phyloP scores from a whole-genome alignment of 139 green algal genomes.

The Chlamydomonas asymmetrica region DNA sequence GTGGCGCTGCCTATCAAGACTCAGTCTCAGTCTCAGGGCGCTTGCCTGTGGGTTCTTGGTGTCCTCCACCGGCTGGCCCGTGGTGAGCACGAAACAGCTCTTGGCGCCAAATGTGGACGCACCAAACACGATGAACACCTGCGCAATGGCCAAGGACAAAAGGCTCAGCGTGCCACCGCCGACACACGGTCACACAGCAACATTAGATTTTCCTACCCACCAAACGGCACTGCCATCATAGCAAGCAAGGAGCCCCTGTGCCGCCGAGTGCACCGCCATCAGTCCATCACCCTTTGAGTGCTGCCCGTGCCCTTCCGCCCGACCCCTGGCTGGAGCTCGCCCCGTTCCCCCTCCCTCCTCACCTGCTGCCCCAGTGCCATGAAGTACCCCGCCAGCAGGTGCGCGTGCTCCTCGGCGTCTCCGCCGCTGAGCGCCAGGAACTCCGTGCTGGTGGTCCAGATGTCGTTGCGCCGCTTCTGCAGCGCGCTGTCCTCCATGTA shows the following conservation, averaged over 20 bases:
- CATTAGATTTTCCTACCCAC: not conserved
- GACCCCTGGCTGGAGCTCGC: too few relatives aligned
- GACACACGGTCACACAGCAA: too few relatives aligned
- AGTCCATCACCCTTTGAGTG: too few relatives aligned
- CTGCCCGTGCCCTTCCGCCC: too few relatives aligned
- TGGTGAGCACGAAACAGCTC: slow-evolving; percentile 59
- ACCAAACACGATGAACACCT: slow-evolving; percentile 61
- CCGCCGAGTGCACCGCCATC: too few relatives aligned
- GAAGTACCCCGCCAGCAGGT: slow-evolving; percentile 64
- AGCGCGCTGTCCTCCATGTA: slow-evolving; percentile 49
- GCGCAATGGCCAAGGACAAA: too few relatives aligned
- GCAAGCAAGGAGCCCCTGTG: not conserved
- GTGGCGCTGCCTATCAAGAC: too few relatives aligned
- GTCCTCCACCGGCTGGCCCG: slow-evolving; percentile 17
- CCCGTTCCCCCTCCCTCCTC: not conserved
- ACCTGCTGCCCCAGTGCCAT: slow-evolving; percentile 56
- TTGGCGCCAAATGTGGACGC: slow-evolving; percentile 35
- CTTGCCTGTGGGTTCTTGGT: slow-evolving; percentile 1
- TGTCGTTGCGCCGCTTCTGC: slow-evolving; percentile 39
- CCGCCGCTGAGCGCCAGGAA: slow-evolving; percentile 41
- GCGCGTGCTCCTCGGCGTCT: slow-evolving; percentile 59
- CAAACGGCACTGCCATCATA: not conserved
- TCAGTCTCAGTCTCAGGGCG: not conserved
- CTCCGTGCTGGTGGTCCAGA: slow-evolving; percentile 53
- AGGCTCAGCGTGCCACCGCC: too few relatives aligned